Evolutionary conservation across 129 eudicot species (phyloP).

Genomic region (Erigeron canadensis): DNA sequence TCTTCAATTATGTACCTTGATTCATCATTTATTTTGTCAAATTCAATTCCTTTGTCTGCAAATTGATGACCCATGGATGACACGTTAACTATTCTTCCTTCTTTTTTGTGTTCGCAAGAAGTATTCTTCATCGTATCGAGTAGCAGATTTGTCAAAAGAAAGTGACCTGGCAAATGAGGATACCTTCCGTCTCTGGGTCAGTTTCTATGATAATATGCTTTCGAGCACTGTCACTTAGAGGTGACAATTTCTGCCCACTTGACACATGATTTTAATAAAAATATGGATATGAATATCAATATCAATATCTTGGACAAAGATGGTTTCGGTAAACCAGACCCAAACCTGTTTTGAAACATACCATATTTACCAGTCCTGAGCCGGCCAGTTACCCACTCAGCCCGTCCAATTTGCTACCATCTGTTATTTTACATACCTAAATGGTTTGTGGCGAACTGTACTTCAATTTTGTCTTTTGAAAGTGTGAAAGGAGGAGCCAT

Average conservation of each 20-base stretch:
- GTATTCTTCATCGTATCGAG: conserved; percentile 82
- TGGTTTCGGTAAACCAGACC: neutral
- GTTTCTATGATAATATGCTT: neutral
- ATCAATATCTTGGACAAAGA: neutral
- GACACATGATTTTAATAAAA: no score
- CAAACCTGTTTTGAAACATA: neutral
- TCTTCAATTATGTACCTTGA: conserved; percentile 41
- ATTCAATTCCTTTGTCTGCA: conserved; percentile 54
- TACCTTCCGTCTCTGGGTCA: neutral
- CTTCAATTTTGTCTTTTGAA: conserved; percentile 69
- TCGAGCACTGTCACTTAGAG: no score
- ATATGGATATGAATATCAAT: neutral
- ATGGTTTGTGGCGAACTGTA: conserved; percentile 90
- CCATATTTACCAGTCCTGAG: neutral
- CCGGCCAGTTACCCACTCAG: neutral
- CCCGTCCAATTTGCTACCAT: neutral
- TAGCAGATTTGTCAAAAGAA: conserved; percentile 75
- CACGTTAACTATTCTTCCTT: conserved; percentile 80
- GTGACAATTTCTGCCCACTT: no score
- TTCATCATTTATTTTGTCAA: conserved; percentile 73
- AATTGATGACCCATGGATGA: conserved; percentile 73
- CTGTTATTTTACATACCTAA: conserved; percentile 42
- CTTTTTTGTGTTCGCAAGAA: conserved; percentile 48
- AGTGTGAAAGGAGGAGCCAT: conserved; percentile 80
- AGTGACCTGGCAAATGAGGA: conserved; percentile 57